phyloP scores from a whole-genome alignment of 768 basidiomycete genomes.

The Mycena albidolilacea region DNA sequence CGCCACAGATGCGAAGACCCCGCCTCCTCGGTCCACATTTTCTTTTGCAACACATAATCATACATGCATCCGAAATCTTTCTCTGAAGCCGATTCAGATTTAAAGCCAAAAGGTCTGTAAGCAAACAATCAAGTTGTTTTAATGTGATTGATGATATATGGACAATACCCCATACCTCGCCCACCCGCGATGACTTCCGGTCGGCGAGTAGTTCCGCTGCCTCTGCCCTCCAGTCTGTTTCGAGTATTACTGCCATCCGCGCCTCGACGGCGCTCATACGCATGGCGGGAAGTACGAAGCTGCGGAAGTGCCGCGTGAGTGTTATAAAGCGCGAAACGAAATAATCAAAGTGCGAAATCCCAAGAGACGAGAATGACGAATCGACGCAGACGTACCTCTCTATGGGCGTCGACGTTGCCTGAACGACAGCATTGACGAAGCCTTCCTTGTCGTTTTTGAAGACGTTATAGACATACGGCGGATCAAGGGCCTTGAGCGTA shows the following conservation, averaged over 20 bases:
- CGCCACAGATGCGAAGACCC: slow-evolving; percentile 10
- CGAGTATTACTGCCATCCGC: slow-evolving; percentile 8
- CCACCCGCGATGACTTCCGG: neutral
- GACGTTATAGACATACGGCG: too few relatives aligned
- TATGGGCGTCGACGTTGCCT: neutral
- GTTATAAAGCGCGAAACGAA: neutral
- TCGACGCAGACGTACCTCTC: neutral
- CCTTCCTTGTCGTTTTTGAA: too few relatives aligned
- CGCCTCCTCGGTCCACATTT: slow-evolving; percentile 6
- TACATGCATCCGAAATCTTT: slow-evolving; percentile 12
- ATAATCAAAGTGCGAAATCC: neutral
- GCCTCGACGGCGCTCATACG: slow-evolving; percentile 7
- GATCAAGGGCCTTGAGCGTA: neutral
- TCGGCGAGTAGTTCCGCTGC: neutral
- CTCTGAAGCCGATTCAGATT: neutral
- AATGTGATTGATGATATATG: neutral
- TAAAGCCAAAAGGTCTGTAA: neutral
- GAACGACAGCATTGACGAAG: neutral
- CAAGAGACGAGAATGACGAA: neutral
- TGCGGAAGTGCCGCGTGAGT: neutral
- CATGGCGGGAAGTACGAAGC: slow-evolving; percentile 3
- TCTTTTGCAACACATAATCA: slow-evolving; percentile 7
- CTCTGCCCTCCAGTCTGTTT: slow-evolving; percentile 14
- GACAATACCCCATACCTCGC: neutral
- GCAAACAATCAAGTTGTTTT: neutral